A percentile compares a stretch with the other conserved stretches of the same genome.
These are phyloP conservation scores for Solanum hybrid DNA, from an alignment of 305 asterid species.

Conservation along the genomic window DNA sequence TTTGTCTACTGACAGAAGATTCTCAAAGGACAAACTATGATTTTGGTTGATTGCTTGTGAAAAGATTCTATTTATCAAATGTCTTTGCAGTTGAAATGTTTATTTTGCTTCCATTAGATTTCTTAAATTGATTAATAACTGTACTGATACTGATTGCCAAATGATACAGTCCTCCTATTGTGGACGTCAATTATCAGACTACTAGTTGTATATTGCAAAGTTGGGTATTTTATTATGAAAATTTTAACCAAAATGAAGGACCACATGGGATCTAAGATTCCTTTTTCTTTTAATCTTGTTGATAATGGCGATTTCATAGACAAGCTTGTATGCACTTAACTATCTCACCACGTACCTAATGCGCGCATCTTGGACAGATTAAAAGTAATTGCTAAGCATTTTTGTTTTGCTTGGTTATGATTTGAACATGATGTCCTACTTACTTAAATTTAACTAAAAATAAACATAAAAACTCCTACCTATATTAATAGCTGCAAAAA, in stretches of 20 bases:
- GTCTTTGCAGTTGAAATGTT: no score
- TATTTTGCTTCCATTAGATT: background rate
- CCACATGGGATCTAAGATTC: background rate
- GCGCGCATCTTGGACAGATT: background rate
- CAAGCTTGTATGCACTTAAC: background rate
- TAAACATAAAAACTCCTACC: background rate
- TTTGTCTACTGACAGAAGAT: constrained; percentile 8
- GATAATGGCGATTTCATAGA: background rate
- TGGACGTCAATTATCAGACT: background rate
- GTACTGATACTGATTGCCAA: background rate
- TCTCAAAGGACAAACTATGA: background rate
- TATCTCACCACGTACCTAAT: background rate
- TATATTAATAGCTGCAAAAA: background rate
- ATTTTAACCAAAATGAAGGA: background rate
- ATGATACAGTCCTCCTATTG: background rate
- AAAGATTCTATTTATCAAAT: constrained; percentile 1
- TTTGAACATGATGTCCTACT: background rate
- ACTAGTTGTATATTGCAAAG: background rate
- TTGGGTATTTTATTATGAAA: background rate
- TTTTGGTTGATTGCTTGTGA: constrained; percentile 2
- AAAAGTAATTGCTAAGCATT: background rate
- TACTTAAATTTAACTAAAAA: background rate
- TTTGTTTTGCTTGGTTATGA: background rate
- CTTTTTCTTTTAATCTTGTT: background rate
- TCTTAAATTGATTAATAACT: background rate